A percentile compares a stretch with the other conserved stretches of the same genome.
phyloP scores from a whole-genome alignment of 208 protist genomes.

The Balamuthia mandrillaris region DNA sequence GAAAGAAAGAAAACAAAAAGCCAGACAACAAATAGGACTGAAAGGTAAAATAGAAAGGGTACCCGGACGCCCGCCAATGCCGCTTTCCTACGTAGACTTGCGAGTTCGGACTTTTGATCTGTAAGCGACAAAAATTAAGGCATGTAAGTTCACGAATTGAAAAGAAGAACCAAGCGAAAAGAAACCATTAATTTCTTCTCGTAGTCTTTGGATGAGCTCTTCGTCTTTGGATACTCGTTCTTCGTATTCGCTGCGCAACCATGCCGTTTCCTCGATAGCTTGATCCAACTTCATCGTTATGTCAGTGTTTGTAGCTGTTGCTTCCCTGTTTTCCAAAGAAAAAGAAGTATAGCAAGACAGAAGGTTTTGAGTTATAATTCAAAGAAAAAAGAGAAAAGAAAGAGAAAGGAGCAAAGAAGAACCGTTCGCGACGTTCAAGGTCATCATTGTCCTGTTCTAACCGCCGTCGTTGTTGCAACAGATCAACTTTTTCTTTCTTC shows the following conservation, averaged over 20 bases:
- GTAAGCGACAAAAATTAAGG: no score
- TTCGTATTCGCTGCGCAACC: conserved; percentile 52
- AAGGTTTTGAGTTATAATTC: no score
- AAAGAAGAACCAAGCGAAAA: no score
- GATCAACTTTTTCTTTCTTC: conserved; percentile 6
- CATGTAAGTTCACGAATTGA: no score
- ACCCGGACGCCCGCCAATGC: no score
- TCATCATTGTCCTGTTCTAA: conserved; percentile 59
- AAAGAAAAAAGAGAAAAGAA: neutral
- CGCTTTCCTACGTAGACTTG: no score
- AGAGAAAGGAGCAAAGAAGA: neutral
- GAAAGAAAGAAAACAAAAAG: no score
- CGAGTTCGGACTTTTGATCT: no score
- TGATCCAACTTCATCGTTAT: conserved; percentile 47
- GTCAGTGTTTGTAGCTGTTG: conserved; percentile 37
- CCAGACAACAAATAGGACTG: no score
- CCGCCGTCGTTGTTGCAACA: neutral
- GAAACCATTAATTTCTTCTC: conserved; percentile 48
- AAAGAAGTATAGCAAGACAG: neutral
- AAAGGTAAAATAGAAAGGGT: no score
- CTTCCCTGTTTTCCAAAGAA: neutral
- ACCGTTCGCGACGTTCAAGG: conserved; percentile 46
- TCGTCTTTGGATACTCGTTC: conserved; percentile 36
- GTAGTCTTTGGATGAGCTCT: conserved; percentile 51
- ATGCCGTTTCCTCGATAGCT: conserved; percentile 56